Evolutionary conservation across 31 red algal genomes (phyloP).

Genomic region (Odonthalia washingtoniensis): DNA sequence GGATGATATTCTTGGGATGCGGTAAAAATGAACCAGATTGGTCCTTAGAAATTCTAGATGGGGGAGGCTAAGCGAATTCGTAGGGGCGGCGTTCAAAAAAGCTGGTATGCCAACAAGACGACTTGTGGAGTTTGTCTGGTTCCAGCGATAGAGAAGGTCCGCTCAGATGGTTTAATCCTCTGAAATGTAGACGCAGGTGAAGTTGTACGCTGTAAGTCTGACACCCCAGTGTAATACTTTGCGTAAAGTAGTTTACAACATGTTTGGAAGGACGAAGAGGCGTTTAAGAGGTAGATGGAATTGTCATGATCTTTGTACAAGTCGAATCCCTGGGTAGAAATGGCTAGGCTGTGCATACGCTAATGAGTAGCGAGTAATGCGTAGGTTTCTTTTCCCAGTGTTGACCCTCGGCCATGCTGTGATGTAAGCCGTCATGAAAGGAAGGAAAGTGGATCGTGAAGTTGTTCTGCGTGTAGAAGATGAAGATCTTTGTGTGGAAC

Average conservation of each 20-base stretch:
- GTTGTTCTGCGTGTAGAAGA: not conserved
- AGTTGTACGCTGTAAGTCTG: not conserved
- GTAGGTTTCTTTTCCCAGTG: slow-evolving; percentile 4
- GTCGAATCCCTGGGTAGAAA: not conserved
- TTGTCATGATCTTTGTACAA: slow-evolving; percentile 17
- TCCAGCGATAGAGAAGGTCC: not conserved
- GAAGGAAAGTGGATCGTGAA: not conserved
- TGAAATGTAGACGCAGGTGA: not conserved
- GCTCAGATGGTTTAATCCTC: not conserved
- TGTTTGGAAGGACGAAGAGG: not conserved
- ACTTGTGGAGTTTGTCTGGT: not conserved
- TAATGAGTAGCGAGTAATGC: not conserved
- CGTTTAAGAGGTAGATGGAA: slow-evolving; percentile 6
- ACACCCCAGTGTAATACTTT: slow-evolving; percentile 2
- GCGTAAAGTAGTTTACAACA: not conserved
- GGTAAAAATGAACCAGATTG: not conserved
- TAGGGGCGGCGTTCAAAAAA: not conserved
- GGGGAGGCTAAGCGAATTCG: not conserved
- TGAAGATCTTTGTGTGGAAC: not conserved
- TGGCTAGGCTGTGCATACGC: not conserved
- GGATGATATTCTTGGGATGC: not conserved
- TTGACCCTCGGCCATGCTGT: not conserved
- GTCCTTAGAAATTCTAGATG: not conserved
- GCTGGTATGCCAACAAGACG: not conserved
- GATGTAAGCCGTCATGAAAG: not conserved